A percentile compares a stretch with the other conserved stretches of the same genome.
phyloP scores from a whole-genome alignment of 169 alveolate genomes.

The Plasmodium gaboni region DNA sequence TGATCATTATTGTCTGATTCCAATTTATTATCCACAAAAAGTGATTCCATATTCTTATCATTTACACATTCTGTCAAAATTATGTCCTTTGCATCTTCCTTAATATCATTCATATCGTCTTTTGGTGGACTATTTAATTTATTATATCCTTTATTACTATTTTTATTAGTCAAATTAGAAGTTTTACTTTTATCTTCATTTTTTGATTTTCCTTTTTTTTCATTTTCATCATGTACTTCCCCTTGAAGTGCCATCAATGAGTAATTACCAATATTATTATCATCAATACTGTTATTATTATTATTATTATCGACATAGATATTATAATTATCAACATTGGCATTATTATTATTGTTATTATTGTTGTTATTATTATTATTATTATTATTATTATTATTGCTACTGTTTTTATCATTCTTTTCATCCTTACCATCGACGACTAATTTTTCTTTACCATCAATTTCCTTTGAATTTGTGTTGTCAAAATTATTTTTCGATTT shows the following conservation, averaged over 20 bases:
- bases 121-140: background rate
- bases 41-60: background rate
- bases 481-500: conserved; percentile 30
- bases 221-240: background rate
- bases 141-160: background rate
- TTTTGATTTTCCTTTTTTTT: background rate
- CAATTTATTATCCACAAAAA: background rate
- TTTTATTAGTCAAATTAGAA: background rate
- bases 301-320: background rate
- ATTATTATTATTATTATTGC: background rate
- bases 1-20: background rate
- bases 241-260: background rate
- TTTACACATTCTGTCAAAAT: background rate
- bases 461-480: background rate
- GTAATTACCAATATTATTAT: conserved; percentile 21
- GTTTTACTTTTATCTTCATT: background rate
- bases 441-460: background rate
- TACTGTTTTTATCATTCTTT: background rate
- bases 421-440: background rate
- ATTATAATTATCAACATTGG: background rate
- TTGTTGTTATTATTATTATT: background rate
- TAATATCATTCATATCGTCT: background rate
- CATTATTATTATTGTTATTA: background rate
- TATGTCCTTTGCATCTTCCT: background rate
- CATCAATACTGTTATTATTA: background rate